phyloP scores from a whole-genome alignment of 352 stramenopile species.

The Phytophthora sp. region DNA sequence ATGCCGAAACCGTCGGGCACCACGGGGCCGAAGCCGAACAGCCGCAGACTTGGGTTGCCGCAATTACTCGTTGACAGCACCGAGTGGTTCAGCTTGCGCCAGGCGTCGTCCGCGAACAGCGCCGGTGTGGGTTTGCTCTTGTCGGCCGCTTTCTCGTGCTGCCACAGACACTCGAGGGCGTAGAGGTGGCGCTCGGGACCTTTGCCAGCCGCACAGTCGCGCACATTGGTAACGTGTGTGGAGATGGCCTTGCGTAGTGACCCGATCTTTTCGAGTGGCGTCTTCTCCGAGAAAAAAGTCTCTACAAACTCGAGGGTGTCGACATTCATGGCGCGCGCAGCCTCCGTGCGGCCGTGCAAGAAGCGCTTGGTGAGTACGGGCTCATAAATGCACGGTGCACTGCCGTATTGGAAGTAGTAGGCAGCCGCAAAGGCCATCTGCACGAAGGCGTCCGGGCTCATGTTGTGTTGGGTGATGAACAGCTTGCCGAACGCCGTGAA shows the following conservation, averaged over 20 bases:
- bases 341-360: conserved; percentile 95
- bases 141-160: conserved; percentile 51
- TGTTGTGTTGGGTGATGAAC: conserved; percentile 92
- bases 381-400: conserved; percentile 92
- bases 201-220: conserved; percentile 89
- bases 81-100: conserved; percentile 93
- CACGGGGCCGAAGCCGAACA: conserved; percentile 95
- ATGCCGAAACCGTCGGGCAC: conserved; percentile 96
- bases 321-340: conserved; percentile 91
- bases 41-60: conserved; percentile 93
- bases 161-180: conserved; percentile 92
- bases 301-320: conserved; percentile 91
- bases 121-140: conserved; percentile 50
- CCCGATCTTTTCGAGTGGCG: conserved; percentile 89
- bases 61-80: conserved; percentile 97
- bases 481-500: conserved; percentile 93
- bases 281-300: conserved; percentile 83
- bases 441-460: conserved; percentile 95
- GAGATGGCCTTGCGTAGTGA: conserved; percentile 86
- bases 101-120: conserved; percentile 91
- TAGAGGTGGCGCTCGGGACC: conserved; percentile 95
- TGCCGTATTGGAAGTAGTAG: conserved; percentile 95
- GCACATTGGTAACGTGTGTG: conserved; percentile 90
- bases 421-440: conserved; percentile 95
- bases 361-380: conserved; percentile 96